Evolutionary conservation across 805 yeast species (phyloP), one percentile per base, ranked within the genome.

Genomic region (Isabelozyma gotoi): DNA sequence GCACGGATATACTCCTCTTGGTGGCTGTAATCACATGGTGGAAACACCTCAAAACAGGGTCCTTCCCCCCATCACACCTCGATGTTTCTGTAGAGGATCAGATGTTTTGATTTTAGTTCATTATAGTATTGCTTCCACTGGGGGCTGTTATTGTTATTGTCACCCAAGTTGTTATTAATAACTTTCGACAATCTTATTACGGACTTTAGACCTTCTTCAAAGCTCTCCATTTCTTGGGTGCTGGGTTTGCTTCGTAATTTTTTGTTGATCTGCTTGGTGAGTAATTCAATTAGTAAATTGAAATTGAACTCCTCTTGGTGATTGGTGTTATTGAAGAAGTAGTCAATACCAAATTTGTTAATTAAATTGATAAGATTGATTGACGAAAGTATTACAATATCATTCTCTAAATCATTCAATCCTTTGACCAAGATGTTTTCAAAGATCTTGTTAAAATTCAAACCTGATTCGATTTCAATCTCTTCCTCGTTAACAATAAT

Each of bases 181-280:
- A 45, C 52, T 42, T 63, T 64, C n/a, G 60, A 52, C 39, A 67
- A 56, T 21, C 49, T 55, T 10, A 63, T 53, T 6, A 69, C 56
- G 2, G 73, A 60, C 36, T 68, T 60, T 17, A 65, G 49, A 3
- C 72, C 63, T 37, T 81, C 85, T 44, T 76, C 74, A 42, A 72
- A 73, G 45, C 73, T 76, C 52, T 83, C 89, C 18, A 77, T 61
- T 44, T 82, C 88, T 57, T 84, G 88, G 41, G 82, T 77, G n/a
- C 82, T 80, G 6, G 88, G 84, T 41, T 75, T 81, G 19, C 77
- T 82, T 47, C 78, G 74, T 41, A 81, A 62, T 47, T 77, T 81
- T 42, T 73, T 73, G 33, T 67, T 68, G 41, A 78, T 51, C 19
- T 75, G 65, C 16, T 49, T 41, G 18, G 53, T 47, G 39, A 68